Evolutionary conservation across 2,329 filamentous ascomycete species (phyloP).

Genomic region (Penicillium expansum): DNA sequence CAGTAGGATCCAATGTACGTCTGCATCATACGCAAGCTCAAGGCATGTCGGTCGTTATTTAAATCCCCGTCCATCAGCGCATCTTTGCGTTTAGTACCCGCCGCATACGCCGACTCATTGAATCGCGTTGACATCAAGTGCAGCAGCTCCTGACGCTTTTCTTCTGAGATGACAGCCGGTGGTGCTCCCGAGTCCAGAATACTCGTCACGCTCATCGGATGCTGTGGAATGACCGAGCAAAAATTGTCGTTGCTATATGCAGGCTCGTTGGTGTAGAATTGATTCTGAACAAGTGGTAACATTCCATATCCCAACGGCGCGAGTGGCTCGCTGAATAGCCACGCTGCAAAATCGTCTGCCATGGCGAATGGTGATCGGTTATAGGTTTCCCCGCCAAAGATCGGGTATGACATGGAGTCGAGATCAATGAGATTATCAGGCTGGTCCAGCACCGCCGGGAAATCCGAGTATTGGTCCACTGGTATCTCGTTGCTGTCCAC

Average conservation of each 20-base stretch:
- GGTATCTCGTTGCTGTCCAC: constrained; percentile 18
- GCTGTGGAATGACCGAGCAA: constrained; percentile 56
- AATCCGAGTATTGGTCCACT: constrained; percentile 20
- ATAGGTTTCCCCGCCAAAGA: constrained; percentile 80
- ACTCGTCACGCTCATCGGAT: constrained; percentile 87
- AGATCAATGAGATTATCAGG: constrained; percentile 24
- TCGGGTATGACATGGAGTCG: constrained; percentile 60
- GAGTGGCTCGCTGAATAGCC: constrained; percentile 71
- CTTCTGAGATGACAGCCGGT: constrained; percentile 78
- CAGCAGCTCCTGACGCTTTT: constrained; percentile 79
- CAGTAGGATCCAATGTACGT: constrained; percentile 91
- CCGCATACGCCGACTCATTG: constrained; percentile 73
- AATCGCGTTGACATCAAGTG: constrained; percentile 79
- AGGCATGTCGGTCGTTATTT: constrained; percentile 57
- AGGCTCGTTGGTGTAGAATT: constrained; percentile 52
- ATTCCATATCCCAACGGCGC: constrained; percentile 53
- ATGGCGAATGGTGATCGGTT: constrained; percentile 86
- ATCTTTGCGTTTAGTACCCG: constrained; percentile 71
- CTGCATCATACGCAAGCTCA: constrained; percentile 94
- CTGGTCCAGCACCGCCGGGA: constrained; percentile 16
- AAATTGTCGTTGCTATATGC: constrained; percentile 48
- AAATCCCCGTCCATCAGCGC: constrained; percentile 76
- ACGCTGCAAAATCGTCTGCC: constrained; percentile 82
- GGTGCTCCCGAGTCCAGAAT: constrained; percentile 76
- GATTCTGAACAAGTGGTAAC: constrained; percentile 46